Evolutionary conservation across 2,329 filamentous ascomycete species (phyloP).

Genomic region (Bipolaris cookei): DNA sequence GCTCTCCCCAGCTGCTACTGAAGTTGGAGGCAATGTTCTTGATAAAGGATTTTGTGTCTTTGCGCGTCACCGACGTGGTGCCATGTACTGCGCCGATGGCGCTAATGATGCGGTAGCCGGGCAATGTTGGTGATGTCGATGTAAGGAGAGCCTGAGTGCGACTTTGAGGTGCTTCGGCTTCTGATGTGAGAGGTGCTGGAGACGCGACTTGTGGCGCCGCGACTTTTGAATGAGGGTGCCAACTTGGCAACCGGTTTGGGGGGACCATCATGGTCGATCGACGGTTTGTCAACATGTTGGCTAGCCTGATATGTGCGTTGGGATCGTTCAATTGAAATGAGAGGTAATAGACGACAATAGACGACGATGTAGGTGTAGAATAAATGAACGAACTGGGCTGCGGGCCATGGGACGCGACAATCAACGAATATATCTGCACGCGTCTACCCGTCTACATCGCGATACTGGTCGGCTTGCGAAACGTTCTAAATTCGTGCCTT

Average conservation of each 20-base stretch:
- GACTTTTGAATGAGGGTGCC: constrained; percentile 32
- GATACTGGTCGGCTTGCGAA: constrained; percentile 28
- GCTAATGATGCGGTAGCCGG: constrained; percentile 35
- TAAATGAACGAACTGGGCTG: neutral
- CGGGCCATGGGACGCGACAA: constrained; percentile 9
- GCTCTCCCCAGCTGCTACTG: constrained; percentile 36
- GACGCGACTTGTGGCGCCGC: constrained; percentile 17
- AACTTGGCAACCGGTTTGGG: constrained; percentile 32
- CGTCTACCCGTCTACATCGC: constrained; percentile 8
- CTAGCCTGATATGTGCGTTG: neutral
- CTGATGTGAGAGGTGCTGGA: constrained; percentile 17
- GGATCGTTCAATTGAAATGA: neutral
- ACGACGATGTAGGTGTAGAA: neutral
- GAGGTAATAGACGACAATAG: neutral
- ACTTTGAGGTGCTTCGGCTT: constrained; percentile 36
- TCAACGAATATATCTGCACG: constrained; percentile 26
- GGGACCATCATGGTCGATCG: constrained; percentile 46
- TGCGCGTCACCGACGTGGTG: constrained; percentile 41
- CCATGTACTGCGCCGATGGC: constrained; percentile 43
- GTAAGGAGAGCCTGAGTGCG: constrained; percentile 39
- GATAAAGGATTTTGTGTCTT: constrained; percentile 44
- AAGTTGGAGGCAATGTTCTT: constrained; percentile 34
- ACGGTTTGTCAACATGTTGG: constrained; percentile 44
- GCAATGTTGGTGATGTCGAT: constrained; percentile 34
- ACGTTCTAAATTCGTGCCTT: constrained; percentile 34